Evolutionary conservation across 257 asterid genomes (phyloP).

Genomic region (Ehretia macrophylla): DNA sequence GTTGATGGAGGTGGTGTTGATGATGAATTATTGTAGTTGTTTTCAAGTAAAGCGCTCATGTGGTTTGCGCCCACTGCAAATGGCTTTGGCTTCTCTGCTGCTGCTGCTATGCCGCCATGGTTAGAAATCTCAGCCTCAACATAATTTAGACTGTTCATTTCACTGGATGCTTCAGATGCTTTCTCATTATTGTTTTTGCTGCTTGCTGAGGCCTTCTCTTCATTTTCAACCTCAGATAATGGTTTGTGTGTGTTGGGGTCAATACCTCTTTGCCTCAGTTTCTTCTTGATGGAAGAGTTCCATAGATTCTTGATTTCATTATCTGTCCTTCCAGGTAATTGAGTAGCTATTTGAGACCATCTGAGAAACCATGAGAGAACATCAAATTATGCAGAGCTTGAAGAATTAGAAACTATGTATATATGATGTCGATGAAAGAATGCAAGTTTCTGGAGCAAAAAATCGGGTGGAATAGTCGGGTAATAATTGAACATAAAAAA

Average conservation of each 20-base stretch:
- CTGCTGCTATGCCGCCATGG: conserved; percentile 8
- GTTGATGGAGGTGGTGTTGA: conserved; percentile 8
- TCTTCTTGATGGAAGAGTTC: conserved; percentile 54
- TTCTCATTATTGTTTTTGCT: conserved; percentile 13
- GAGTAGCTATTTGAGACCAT: conserved; percentile 60
- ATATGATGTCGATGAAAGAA: background rate
- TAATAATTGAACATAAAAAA: too few species aligned
- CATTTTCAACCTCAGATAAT: conserved; percentile 22
- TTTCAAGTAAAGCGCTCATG: conserved; percentile 21
- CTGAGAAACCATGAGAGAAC: conserved; percentile 10
- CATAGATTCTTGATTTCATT: conserved; percentile 54
- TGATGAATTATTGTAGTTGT: conserved; percentile 11
- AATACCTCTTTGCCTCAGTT: conserved; percentile 51
- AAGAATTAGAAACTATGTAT: background rate
- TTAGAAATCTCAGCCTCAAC: conserved; percentile 28
- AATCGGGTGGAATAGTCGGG: too few species aligned
- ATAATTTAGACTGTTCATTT: conserved; percentile 25
- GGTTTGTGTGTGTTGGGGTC: conserved; percentile 56
- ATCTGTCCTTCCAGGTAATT: conserved; percentile 57
- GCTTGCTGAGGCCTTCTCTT: conserved; percentile 7
- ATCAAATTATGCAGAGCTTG: background rate
- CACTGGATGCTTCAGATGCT: conserved; percentile 34
- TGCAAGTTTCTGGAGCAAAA: too few species aligned
- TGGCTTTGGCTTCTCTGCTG: conserved; percentile 19
- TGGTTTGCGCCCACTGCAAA: too few species aligned